Base-by-base conservation (phyloP, 1,284 basidiomycete genomes). In the Neolentinus lepideus region DNA sequence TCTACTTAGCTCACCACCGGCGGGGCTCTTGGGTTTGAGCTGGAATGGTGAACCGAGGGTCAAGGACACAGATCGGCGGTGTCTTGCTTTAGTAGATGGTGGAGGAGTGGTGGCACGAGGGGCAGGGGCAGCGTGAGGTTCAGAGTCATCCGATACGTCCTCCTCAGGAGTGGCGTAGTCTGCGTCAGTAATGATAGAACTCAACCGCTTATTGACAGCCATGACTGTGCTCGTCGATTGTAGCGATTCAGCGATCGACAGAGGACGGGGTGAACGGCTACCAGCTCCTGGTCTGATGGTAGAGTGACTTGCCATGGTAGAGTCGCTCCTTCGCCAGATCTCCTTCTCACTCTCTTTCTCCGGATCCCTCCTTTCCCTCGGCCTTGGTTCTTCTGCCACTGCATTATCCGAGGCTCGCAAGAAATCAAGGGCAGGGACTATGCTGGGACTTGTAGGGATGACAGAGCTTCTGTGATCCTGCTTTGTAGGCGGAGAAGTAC, bases 231-330 rank as follows among this genome's bases (percentile, higher is more conserved):
- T 77, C 11, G 75, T 83, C 6, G 85, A 88, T 54, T 86, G 84
- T 55, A 88, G 70, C 0, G 85, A 87, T 56, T 88, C 86, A 4
- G 84, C 85, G 68, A 85, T 79, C 8, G 88, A 90, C 25, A 85
- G 84, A 3, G 88, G 86, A 16, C 86, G 75, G 27, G 87, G 83
- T 1, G 80, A 73, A 29, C 77, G 76, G 57, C 70, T 73, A 33
- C 74, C 75, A 21, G 73, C 59, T 36, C 74, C 72, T 47, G 84
- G 80, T 31, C 85, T 78, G 57, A 87, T 79, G 29, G 87, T 89
- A 59, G 79, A 77, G 63, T 85, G 81, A 64, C 85, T 84, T 38
- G 66, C 65, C 66, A 84, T 81, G 11, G 85, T 88, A 4, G 87
- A 82, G 67, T 90, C 88, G 61, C 85, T 88, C 68, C 85, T 85